These are phyloP conservation scores for Alternaria metachromatica DNA, from an alignment of 2,329 filamentous ascomycete species.

Conservation along the genomic window DNA sequence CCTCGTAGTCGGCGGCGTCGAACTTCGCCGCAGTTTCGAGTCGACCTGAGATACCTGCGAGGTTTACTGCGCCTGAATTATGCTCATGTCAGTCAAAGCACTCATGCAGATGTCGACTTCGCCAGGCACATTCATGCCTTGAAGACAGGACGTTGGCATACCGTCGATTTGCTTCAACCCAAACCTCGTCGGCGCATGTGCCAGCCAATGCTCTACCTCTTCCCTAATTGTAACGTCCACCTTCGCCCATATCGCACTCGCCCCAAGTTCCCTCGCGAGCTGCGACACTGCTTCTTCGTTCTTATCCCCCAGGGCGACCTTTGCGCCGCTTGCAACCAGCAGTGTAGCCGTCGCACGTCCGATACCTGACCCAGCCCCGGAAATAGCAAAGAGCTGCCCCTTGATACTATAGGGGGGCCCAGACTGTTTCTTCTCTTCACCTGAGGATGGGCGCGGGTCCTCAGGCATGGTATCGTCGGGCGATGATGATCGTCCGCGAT, in stretches of 20 bases:
- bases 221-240: conserved; percentile 45
- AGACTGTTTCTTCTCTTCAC: not conserved
- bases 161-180: conserved; percentile 31
- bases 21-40: conserved; percentile 29
- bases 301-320: conserved; percentile 13
- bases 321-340: conserved; percentile 5
- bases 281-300: conserved; percentile 17
- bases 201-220: conserved; percentile 30
- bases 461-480: not conserved
- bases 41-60: conserved; percentile 52
- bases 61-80: conserved; percentile 7
- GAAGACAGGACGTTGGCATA: not conserved
- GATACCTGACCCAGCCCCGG: conserved; percentile 21
- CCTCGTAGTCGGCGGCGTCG: conserved; percentile 43
- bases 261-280: conserved; percentile 14
- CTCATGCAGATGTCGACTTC: conserved; percentile 5
- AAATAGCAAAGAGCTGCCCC: conserved; percentile 15
- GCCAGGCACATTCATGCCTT: not conserved
- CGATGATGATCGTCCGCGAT: not conserved
- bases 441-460: not conserved
- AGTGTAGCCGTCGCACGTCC: conserved; percentile 12
- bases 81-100: not conserved
- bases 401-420: not conserved
- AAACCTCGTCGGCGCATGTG: not conserved
- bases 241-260: conserved; percentile 5